Base-by-base conservation (phyloP, 2,329 filamentous ascomycete species). In the Aureobasidium mangrovei region DNA sequence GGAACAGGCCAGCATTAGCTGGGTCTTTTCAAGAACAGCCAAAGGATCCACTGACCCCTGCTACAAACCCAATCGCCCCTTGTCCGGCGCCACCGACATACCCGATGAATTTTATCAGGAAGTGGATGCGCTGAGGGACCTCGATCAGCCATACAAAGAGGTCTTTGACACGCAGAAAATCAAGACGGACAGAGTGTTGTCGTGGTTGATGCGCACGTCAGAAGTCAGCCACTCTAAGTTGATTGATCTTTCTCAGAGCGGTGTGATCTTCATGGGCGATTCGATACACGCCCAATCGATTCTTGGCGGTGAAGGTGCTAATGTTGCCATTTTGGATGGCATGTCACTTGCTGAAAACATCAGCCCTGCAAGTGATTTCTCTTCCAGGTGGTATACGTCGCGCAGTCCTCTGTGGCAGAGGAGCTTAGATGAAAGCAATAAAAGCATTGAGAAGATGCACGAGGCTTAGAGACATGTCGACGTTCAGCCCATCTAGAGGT, bases 171-270 rank as follows among this genome's bases (percentile, higher is more conserved):
- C 55, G 4, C 57, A 63, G 4, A 61, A 58, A 7, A 57, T 73
- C 56, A 60, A 60, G 4, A 53, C 61, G 2, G 71, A 73, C 36
- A 60, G 69, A 8, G 52, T 70, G 3, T 54, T 72, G 41, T 66
- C 71, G 46, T 74, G 71, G 70, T 59, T 74, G 10, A 73, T 74
- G 72, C 66, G 72, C 9, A 68, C 60, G 2, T 51, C 47, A 4
- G 35, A 51, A 9, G 43, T 64, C 2, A 56, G 62, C 1, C 47
- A 57, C 6, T 18, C 48, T 10, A 26, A 56, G 12, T 56, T 70
- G 5, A 51, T 63, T 24, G 46, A 58, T 4, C 51, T 67, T 0
- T 61, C 62, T 1, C 57, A 60, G 7, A 58, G 60, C 28, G 62
- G 63, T 24, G 58, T 69, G 4, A 56, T 67, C 3, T 49, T 71